Base-by-base conservation (phyloP, 2,329 filamentous ascomycete genomes). In the Mycogone perniciosa region DNA sequence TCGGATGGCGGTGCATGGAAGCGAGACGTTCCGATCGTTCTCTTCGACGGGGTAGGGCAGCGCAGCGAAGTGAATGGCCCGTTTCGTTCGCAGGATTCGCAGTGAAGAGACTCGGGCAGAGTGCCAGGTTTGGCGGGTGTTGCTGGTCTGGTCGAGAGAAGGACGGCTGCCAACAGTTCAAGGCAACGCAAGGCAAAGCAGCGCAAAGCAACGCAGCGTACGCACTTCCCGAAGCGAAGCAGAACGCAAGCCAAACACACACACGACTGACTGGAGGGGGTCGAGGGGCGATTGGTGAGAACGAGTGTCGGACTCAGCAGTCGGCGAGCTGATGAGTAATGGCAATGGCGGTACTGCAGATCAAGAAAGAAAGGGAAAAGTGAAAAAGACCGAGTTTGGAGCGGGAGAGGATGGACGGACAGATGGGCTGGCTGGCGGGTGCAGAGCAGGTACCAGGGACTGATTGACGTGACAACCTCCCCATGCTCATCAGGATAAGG, bases 381-480 rank as follows among this genome's bases (percentile, higher is more conserved):
- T 11, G 35, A 20, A 20, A 20, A 38, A 38, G 35, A 11, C 35
- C 20, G 35, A 38, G 35, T 38, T 20, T 38, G 9, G 35, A 38
- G 35, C 9, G 35, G 35, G 35, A n/a, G 20, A 38, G 20, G n/a
- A 27, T 42, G 13, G 33, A 42, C 26, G 39, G 26, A 9, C 10
- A 10, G 27, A 26, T 26, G 42, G 27, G 48, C 43, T 49, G 47
- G 47, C 47, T 34, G 30, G 26, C 20, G 39, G 30, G 38, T 44
- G 41, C 42, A 43, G 48, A 52, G 50, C 50, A 52, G 50, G 50
- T 52, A 52, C 50, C 49, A 51, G 48, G 49, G 43, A 42, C 44
- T 46, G 44, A 11, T 11, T 35, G 33, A 7, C 11, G 33, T 11
- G 7, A 11, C 33, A 8, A 8, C 7, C 33, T 35, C 48, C 48